These are phyloP conservation scores for Glomus cerebriforme DNA, from an alignment of 192 early-diverging fungal species.

Conservation along the genomic window DNA sequence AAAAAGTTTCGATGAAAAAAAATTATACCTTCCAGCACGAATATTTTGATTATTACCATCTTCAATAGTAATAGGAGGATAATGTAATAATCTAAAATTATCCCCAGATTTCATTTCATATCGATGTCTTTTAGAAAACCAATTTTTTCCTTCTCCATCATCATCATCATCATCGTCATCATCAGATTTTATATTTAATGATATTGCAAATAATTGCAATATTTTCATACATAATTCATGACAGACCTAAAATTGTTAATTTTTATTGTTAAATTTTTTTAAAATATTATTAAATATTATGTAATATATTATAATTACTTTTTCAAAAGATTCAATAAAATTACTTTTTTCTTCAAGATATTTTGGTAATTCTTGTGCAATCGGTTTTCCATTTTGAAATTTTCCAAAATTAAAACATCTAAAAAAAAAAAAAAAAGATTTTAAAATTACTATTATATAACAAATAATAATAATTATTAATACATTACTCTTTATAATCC, in stretches of 20 bases:
- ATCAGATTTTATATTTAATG: slow-evolving; percentile 52
- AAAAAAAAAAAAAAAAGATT: background rate
- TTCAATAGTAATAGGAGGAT: slow-evolving; percentile 51
- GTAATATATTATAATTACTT: slow-evolving; percentile 19
- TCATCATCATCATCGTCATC: slow-evolving; percentile 48
- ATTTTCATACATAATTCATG: slow-evolving; percentile 50
- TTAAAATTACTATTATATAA: background rate
- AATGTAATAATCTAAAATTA: slow-evolving; percentile 62
- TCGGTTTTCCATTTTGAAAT: slow-evolving; percentile 41
- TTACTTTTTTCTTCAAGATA: slow-evolving; percentile 34
- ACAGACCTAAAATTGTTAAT: slow-evolving; percentile 41
- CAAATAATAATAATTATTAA: background rate
- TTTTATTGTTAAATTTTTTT: background rate
- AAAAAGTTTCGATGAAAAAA: background rate
- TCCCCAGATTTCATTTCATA: slow-evolving; percentile 49
- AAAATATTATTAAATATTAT: background rate
- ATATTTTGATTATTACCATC: slow-evolving; percentile 43
- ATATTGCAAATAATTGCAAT: slow-evolving; percentile 63
- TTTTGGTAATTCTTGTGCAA: slow-evolving; percentile 37
- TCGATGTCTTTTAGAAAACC: slow-evolving; percentile 50
- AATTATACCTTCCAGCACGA: slow-evolving; percentile 48
- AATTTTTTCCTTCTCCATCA: slow-evolving; percentile 51
- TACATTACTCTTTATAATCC: slow-evolving; percentile 63
- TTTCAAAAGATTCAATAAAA: slow-evolving; percentile 39
- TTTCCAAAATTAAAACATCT: slow-evolving; percentile 61